Percentiles rank a stretch among this genome's conserved stretches.
phyloP scores from a whole-genome alignment of 768 basidiomycete genomes.

The Pleurotus pulmonarius region DNA sequence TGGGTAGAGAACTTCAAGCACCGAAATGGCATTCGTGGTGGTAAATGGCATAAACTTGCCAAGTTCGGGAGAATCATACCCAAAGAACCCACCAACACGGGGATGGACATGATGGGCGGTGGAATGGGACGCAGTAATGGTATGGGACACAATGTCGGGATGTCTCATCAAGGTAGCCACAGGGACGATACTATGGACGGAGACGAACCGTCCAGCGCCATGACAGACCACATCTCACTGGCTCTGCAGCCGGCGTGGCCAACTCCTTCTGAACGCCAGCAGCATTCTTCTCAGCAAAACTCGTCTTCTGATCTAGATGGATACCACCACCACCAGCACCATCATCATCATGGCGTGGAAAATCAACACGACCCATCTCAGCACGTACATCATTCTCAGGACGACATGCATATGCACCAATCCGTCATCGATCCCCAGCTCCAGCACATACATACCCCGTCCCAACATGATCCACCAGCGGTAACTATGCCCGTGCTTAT shows the following conservation, averaged over 20 bases:
- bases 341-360: background rate
- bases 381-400: conserved; percentile 2
- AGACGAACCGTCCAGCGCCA: background rate
- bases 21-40: conserved; percentile 71
- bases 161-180: no score
- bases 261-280: conserved; percentile 11
- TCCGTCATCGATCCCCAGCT: conserved; percentile 3
- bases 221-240: background rate
- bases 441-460: background rate
- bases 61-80: no score
- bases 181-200: no score
- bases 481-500: conserved; percentile 2
- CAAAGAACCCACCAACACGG: no score
- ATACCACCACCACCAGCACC: background rate
- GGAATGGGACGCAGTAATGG: no score
- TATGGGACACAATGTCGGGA: no score
- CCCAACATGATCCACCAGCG: conserved; percentile 5
- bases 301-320: background rate
- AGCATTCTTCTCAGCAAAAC: background rate
- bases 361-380: background rate
- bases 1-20: conserved; percentile 94
- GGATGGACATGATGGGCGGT: no score
- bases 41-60: conserved; percentile 43
- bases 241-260: conserved; percentile 21
- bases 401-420: conserved; percentile 8